Percentiles rank a stretch among this genome's conserved stretches.
Evolutionary conservation across 1,284 basidiomycete genomes (phyloP).

Genomic region (Apiotrichum domesticum): DNA sequence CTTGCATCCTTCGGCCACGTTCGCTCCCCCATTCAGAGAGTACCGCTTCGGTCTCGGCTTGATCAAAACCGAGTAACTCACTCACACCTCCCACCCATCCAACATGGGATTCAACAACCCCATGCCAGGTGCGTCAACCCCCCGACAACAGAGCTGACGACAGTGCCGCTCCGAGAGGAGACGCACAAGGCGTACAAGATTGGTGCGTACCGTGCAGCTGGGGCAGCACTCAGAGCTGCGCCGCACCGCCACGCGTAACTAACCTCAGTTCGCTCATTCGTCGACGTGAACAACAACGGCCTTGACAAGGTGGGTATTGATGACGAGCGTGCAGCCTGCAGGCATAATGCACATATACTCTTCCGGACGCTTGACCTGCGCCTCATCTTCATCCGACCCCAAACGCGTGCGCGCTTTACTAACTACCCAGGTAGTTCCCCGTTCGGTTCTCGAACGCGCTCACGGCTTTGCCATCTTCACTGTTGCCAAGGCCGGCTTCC

Average conservation of each 20-base stretch:
- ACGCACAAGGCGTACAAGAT: conserved; percentile 54
- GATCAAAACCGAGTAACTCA: too few relatives aligned
- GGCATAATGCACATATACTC: too few relatives aligned
- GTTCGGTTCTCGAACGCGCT: conserved; percentile 36
- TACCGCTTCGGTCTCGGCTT: too few relatives aligned
- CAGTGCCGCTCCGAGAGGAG: conserved; percentile 50
- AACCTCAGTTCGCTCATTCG: conserved; percentile 43
- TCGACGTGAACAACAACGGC: conserved; percentile 46
- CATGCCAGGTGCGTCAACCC: conserved; percentile 35
- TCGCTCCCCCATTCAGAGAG: too few relatives aligned
- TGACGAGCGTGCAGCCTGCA: too few relatives aligned
- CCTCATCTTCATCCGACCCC: background rate
- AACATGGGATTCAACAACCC: conserved; percentile 44
- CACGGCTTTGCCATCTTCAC: conserved; percentile 55
- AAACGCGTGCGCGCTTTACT: background rate
- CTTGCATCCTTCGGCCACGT: background rate
- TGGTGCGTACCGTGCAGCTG: conserved; percentile 20
- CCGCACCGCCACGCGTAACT: too few relatives aligned
- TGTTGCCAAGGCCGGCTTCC: conserved; percentile 55
- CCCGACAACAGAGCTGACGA: background rate
- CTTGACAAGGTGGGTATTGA: conserved; percentile 43
- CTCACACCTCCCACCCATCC: background rate
- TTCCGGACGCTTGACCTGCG: too few relatives aligned
- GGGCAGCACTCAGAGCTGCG: too few relatives aligned
- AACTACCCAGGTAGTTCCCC: conserved; percentile 45